Percentiles rank a stretch among this genome's conserved stretches.
These are phyloP conservation scores for Aspergillus viridinutans DNA, from an alignment of 2,329 filamentous ascomycete genomes.

Conservation along the genomic window DNA sequence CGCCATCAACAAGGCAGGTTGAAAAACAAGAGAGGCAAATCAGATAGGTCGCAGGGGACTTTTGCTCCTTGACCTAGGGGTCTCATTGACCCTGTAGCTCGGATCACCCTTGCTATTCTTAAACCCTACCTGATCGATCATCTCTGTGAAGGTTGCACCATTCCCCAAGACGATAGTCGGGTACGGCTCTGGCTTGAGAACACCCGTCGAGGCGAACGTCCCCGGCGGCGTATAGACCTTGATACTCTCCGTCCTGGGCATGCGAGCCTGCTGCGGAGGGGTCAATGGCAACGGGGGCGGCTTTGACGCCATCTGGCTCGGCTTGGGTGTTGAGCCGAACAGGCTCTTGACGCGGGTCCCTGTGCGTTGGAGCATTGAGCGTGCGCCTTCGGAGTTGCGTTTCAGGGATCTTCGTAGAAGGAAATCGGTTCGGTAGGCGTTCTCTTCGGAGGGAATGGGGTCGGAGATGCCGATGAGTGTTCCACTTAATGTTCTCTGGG, in stretches of 20 bases:
- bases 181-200: slow-evolving; percentile 25
- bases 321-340: slow-evolving; percentile 23
- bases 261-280: slow-evolving; percentile 19
- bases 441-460: slow-evolving; percentile 41
- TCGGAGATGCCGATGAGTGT: slow-evolving; percentile 37
- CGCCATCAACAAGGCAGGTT: neutral
- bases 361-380: slow-evolving; percentile 33
- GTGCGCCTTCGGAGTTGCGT: slow-evolving; percentile 21
- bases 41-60: slow-evolving; percentile 1
- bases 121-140: slow-evolving; percentile 37
- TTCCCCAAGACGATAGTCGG: slow-evolving; percentile 21
- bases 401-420: slow-evolving; percentile 29
- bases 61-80: slow-evolving; percentile 9
- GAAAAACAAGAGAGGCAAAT: neutral
- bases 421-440: slow-evolving; percentile 43
- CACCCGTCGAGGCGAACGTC: slow-evolving; percentile 23
- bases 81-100: slow-evolving; percentile 24
- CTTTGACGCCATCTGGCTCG: neutral
- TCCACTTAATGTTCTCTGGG: slow-evolving; percentile 30
- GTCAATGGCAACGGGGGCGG: slow-evolving; percentile 23
- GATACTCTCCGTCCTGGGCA: slow-evolving; percentile 43
- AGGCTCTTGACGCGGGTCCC: slow-evolving; percentile 36
- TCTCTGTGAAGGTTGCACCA: slow-evolving; percentile 35
- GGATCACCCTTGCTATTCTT: slow-evolving; percentile 25
- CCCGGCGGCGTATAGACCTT: slow-evolving; percentile 44